Conservation (phyloP, 805 yeast species). For the Kodamaea jinghongensis region DNA sequence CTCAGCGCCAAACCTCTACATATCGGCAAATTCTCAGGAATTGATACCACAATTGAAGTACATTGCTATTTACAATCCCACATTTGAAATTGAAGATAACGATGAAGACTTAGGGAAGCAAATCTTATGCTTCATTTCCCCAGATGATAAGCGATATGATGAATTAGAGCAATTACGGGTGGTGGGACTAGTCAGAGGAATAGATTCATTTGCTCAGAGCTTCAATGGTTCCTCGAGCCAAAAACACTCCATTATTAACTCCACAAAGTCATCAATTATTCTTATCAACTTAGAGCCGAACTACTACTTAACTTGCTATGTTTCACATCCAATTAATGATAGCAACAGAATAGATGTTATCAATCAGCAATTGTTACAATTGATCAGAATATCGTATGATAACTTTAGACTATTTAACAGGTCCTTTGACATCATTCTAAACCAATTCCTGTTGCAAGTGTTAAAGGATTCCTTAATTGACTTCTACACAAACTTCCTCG, state of each 20-base stretch:
- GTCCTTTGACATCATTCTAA: constrained; percentile 17
- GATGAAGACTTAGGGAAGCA: constrained; percentile 31
- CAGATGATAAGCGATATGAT: constrained; percentile 4
- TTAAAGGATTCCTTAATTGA: constrained; percentile 18
- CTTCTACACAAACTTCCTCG: constrained; percentile 31
- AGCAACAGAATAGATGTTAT: constrained; percentile 18
- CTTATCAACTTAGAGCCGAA: constrained; percentile 23
- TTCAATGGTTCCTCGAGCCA: constrained; percentile 15
- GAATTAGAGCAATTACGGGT: constrained; percentile 25
- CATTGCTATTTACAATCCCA: constrained; percentile 33
- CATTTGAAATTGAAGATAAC: constrained; percentile 24
- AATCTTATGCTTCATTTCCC: constrained; percentile 29
- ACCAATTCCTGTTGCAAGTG: constrained; percentile 15
- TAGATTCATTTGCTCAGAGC: constrained; percentile 27
- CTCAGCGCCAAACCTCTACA: constrained; percentile 9
- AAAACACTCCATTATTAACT: constrained; percentile 21
- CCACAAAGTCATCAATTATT: constrained; percentile 25
- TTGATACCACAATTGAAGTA: constrained; percentile 17
- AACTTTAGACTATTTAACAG: constrained; percentile 29
- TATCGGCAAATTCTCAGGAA: constrained; percentile 4
- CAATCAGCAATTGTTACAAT: constrained; percentile 24
- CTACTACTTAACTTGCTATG: constrained; percentile 27
- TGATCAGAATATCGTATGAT: constrained; percentile 21
- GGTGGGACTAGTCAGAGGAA: constrained; percentile 38
- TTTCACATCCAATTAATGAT: constrained; percentile 13